Base-by-base conservation (phyloP, 1,284 basidiomycete genomes). In the Sanghuangporus weigelae region DNA sequence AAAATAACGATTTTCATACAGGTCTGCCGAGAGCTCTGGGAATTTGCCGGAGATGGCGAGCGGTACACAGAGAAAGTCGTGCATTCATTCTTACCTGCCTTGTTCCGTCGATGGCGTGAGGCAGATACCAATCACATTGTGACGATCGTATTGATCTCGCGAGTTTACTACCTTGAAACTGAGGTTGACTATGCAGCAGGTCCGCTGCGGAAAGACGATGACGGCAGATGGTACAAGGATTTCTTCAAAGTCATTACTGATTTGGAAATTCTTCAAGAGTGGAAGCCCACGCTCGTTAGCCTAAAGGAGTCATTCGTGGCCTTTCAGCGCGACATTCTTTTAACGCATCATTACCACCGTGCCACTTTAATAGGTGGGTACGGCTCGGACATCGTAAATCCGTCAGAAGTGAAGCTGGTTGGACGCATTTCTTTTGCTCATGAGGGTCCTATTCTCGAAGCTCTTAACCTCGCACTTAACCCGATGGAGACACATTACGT, bases 31-130 rank as follows among this genome's bases (percentile, higher is more conserved):
- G 97, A 99, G 73, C 87, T 98, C 66, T 99, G 95, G 94, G 92
- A 97, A 69, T 99, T 99, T 73, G 88, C 96, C 62, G 95, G 94
- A 59, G 96, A 98, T 69, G 97, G 97, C 21, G 94, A 96, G 74
- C 85, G 95, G 2, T 97, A 93, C 76, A 94, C 94, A 71, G 96
- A 98, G 75, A 98, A 99, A 77, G 92, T 97, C 36, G 87, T 98
- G 1, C 94, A 97, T 69, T 92, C 90, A 0, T 96, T 96, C 77
- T 83, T 96, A 2, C 95, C 95, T 0, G 84, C 89, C 3, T 81
- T 96, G 5, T 94, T 96, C 71, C 75, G 83, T 14, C 87, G 86
- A 66, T 97, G 94, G 94, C 79, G 86, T 65, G 88, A 90, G 68
- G 82, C 86, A 23, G 84, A 89, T 26, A 93, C 96, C 12, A 96